phyloP scores from a whole-genome alignment of 2,329 filamentous ascomycete species.

The Xylariaceae sp. region DNA sequence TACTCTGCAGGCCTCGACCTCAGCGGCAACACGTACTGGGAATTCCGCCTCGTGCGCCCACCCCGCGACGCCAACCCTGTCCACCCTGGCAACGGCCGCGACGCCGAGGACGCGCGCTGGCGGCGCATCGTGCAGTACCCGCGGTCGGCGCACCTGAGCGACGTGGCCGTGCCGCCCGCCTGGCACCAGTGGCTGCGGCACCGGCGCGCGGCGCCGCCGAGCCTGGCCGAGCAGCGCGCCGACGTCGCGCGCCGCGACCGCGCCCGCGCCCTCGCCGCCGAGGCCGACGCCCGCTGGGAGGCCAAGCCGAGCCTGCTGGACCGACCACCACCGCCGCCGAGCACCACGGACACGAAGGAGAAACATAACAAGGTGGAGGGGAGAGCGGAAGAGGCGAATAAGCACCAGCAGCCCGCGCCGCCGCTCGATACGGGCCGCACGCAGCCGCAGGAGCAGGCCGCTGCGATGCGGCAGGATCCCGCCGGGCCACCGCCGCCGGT shows the following conservation, averaged over 20 bases:
- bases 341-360: constrained; percentile 12
- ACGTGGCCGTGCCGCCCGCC: constrained; percentile 49
- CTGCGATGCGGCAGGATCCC: constrained; percentile 1
- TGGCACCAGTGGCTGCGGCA: constrained; percentile 66
- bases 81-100: constrained; percentile 6
- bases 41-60: constrained; percentile 50
- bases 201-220: constrained; percentile 46
- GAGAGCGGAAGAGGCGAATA: no score
- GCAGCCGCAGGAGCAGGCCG: constrained; percentile 10
- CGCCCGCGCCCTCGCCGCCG: constrained; percentile 48
- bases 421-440: constrained; percentile 10
- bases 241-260: constrained; percentile 46
- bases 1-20: constrained; percentile 50
- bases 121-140: constrained; percentile 57
- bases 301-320: constrained; percentile 41
- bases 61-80: constrained; percentile 20
- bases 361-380: background rate
- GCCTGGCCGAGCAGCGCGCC: constrained; percentile 45
- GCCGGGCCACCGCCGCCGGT: constrained; percentile 3
- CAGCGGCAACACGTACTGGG: constrained; percentile 61
- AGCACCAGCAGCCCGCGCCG: constrained; percentile 14
- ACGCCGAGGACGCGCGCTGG: constrained; percentile 36
- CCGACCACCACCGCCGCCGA: constrained; percentile 19
- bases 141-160: constrained; percentile 42
- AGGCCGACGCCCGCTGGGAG: constrained; percentile 58